Evolutionary conservation across 1,284 basidiomycete genomes (phyloP), one percentile per base, ranked within the genome.

Genomic region (Ganoderma sinense): DNA sequence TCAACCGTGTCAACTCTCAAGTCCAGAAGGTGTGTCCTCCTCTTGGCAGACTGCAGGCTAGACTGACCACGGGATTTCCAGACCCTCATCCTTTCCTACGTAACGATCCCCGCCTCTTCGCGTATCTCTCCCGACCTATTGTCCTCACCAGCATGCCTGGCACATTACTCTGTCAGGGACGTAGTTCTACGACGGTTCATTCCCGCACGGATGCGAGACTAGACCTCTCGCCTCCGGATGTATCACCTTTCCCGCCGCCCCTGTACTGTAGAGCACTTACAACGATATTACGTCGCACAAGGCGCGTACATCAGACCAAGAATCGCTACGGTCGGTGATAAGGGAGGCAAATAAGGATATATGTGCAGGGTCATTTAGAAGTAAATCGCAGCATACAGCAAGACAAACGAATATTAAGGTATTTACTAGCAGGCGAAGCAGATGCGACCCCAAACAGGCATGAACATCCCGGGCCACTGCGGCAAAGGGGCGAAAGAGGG

Each of bases 1-100:
- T 99, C 70, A 99, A 98, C 79, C 91, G 98, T 31, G 97, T 99
- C 23, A 98, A 98, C 80, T 93, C 94, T 0, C 96, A 98, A 80
- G 98, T 99, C 2, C 96, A 97, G 83, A 99, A 99, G 89, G 97
- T 92, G 81, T 73, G 61, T 39, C 8, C 67, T 4, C 33, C 23
- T 39, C 14, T 39, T 10, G 14, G 14, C 56, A 20, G 2, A 69
- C 36, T 55, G 4, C 8, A 4, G 13, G 10, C 51, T 40, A 53
- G 60, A 20, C 48, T 67, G 31, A 53, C 41, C 23, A 60, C 45
- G 31, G 13, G n/a, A n/a, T 10, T 64, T 51, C 14, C 70, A 97
- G 96, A 98, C 96, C 0, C 86, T 98, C 10, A 87, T 98, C 60
- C 80, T 98, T n/a, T 87, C 91, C 26, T 97, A 98, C 75, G 93